Percentiles rank a stretch among this genome's conserved stretches.
phyloP scores from a whole-genome alignment of 192 early-diverging fungal genomes.

The Coemansia sp. region DNA sequence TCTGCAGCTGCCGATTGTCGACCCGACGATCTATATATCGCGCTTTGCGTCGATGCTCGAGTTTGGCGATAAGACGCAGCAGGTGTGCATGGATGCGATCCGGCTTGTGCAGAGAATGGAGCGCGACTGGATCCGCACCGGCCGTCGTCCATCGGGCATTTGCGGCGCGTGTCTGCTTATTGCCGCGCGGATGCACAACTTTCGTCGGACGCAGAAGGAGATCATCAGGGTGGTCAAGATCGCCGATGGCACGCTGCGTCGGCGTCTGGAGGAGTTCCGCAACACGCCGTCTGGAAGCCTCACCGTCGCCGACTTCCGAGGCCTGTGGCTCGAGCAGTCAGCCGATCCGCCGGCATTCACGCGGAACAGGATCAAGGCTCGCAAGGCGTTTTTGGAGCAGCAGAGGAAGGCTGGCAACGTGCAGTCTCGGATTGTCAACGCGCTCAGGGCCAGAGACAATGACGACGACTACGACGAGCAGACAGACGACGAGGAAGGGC shows the following conservation, averaged over 20 bases:
- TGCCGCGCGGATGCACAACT: constrained; percentile 89
- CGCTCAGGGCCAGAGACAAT: constrained; percentile 7
- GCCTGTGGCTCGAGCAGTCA: constrained; percentile 76
- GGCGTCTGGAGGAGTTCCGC: constrained; percentile 79
- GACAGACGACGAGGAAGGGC: constrained; percentile 7
- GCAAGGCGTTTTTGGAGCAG: constrained; percentile 39
- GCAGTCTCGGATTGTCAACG: constrained; percentile 17
- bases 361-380: constrained; percentile 49
- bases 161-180: constrained; percentile 91
- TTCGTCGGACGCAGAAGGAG: constrained; percentile 74
- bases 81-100: constrained; percentile 74
- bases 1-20: constrained; percentile 70
- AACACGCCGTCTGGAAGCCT: constrained; percentile 73
- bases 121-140: constrained; percentile 89
- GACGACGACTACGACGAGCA: constrained; percentile 7
- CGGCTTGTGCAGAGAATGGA: constrained; percentile 87
- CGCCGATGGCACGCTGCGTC: constrained; percentile 78
- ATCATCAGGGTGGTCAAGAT: constrained; percentile 89
- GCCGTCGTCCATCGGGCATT: constrained; percentile 88
- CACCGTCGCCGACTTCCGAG: constrained; percentile 75
- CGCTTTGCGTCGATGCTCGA: constrained; percentile 86
- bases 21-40: constrained; percentile 89
- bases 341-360: constrained; percentile 83
- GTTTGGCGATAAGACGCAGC: constrained; percentile 82
- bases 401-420: constrained; percentile 12